Conservation (phyloP, 2,329 filamentous ascomycete genomes). For the Paracamarosporium sp. region DNA sequence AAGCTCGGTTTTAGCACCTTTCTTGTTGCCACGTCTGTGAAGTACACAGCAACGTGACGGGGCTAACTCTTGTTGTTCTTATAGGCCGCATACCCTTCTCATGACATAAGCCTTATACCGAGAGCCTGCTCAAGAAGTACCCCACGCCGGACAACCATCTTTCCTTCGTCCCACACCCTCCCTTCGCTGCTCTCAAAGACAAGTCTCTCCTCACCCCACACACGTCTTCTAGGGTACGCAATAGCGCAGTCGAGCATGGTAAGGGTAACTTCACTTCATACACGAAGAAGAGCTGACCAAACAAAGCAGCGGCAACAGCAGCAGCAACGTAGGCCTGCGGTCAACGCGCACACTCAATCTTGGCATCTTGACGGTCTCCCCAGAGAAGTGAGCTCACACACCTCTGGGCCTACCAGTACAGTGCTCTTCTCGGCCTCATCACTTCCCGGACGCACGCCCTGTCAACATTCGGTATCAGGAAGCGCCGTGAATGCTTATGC, state of each 20-base stretch:
- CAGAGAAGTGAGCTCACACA: constrained; percentile 1
- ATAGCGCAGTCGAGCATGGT: constrained; percentile 27
- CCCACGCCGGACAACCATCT: background rate
- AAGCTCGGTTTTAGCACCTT: background rate
- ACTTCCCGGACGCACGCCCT: background rate
- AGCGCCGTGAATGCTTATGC: background rate
- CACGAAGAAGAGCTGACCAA: constrained; percentile 3
- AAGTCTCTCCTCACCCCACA: constrained; percentile 8
- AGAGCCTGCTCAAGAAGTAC: background rate
- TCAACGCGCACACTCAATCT: constrained; percentile 3
- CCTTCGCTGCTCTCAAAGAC: constrained; percentile 9
- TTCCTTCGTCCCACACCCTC: constrained; percentile 2
- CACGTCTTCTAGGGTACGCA: constrained; percentile 2
- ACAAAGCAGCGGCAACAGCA: constrained; percentile 10
- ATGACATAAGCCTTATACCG: background rate
- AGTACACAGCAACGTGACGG: background rate
- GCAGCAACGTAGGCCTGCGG: constrained; percentile 14
- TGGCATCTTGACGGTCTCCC: constrained; percentile 10
- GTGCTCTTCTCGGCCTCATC: background rate
- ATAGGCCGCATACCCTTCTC: constrained; percentile 1
- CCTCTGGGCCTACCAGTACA: background rate
- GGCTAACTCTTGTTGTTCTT: background rate
- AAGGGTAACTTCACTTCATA: constrained; percentile 3
- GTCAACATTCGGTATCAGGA: constrained; percentile 9
- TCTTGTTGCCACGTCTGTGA: background rate